Conservation (phyloP, 192 early-diverging fungal species). For the Cetraspora pellucida region DNA sequence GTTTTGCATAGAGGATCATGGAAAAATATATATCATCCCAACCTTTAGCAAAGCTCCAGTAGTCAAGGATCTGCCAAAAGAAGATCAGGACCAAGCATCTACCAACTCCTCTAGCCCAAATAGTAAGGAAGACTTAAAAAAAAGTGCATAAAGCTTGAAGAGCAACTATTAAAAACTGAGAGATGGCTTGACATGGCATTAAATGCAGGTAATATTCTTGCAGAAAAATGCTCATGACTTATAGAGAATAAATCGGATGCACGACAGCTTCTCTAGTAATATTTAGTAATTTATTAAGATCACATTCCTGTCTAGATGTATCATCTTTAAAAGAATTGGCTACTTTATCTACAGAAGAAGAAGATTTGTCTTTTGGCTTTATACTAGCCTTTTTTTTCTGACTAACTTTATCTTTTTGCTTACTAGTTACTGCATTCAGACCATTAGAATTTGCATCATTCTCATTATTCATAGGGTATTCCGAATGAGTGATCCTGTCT, state of each 20-base stretch:
- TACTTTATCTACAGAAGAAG: no score
- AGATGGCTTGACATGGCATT: neutral
- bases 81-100: no score
- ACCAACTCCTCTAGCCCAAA: neutral
- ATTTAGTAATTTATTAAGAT: neutral
- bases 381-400: no score
- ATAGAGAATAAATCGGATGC: neutral
- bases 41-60: neutral
- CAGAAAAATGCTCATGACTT: neutral
- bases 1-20: neutral
- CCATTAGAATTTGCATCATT: no score
- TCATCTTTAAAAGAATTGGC: no score
- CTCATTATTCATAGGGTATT: no score
- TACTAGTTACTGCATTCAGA: no score
- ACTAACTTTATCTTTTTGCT: no score
- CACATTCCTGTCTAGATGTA: neutral
- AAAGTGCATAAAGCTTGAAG: neutral
- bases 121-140: neutral
- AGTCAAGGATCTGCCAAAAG: neutral
- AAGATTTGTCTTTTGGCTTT: no score
- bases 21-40: neutral
- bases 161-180: neutral
- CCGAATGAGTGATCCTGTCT: no score
- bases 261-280: no score
- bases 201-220: neutral